phyloP scores from a whole-genome alignment of 2,329 filamentous ascomycete genomes.

The Nothophaeocryptopus gaeumannii region DNA sequence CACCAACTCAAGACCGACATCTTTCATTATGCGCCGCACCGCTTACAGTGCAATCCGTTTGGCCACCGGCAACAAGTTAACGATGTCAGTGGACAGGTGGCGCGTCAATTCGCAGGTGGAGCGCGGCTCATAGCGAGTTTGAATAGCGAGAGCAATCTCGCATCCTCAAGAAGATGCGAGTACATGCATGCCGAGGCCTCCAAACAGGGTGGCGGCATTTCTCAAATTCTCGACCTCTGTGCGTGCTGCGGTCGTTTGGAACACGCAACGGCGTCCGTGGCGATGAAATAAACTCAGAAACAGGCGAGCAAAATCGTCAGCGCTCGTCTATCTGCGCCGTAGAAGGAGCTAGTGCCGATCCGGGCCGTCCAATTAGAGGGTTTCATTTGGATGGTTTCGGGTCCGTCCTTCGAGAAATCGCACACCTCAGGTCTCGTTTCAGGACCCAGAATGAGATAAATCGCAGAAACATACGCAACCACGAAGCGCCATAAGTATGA shows the following conservation, averaged over 20 bases:
- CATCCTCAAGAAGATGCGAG: background rate
- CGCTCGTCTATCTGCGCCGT: slow-evolving; percentile 23
- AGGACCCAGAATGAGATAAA: too few species aligned
- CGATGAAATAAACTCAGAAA: slow-evolving; percentile 19
- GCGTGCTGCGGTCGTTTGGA: slow-evolving; percentile 8
- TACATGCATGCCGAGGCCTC: slow-evolving; percentile 8
- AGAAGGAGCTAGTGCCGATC: slow-evolving; percentile 23
- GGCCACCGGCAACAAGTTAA: slow-evolving; percentile 13
- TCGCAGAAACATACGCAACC: background rate
- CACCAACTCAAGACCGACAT: slow-evolving; percentile 12
- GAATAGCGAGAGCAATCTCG: slow-evolving; percentile 4
- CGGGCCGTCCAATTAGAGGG: slow-evolving; percentile 11
- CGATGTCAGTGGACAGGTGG: slow-evolving; percentile 20
- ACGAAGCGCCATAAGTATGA: background rate
- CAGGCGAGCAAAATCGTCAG: slow-evolving; percentile 24
- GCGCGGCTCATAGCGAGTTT: slow-evolving; percentile 2
- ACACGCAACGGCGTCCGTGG: slow-evolving; percentile 10
- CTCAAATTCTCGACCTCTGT: slow-evolving; percentile 9
- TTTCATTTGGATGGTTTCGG: background rate
- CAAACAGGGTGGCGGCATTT: slow-evolving; percentile 7
- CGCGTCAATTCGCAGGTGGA: slow-evolving; percentile 11
- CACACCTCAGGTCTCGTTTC: too few species aligned
- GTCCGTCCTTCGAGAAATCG: too few species aligned
- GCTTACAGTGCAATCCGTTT: slow-evolving; percentile 16
- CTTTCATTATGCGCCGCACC: slow-evolving; percentile 15